These are phyloP conservation scores for Talaromyces sp. DNA, from an alignment of 2,329 filamentous ascomycete species.

Conservation along the genomic window DNA sequence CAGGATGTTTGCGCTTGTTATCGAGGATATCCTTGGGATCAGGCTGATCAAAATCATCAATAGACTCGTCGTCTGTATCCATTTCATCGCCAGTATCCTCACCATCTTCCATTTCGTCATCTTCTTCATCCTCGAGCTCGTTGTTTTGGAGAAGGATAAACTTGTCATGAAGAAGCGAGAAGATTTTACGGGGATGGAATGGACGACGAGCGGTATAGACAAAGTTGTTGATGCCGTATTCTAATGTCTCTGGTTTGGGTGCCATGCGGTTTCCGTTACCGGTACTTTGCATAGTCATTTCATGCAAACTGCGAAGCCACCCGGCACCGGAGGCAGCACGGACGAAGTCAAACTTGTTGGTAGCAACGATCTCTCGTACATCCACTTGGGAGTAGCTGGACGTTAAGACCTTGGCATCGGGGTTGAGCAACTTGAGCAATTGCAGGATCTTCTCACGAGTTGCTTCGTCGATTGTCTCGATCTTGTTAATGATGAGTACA, in stretches of 20 bases:
- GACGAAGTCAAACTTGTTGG: constrained; percentile 65
- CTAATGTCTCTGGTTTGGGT: constrained; percentile 71
- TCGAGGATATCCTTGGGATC: constrained; percentile 37
- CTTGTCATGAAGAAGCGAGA: constrained; percentile 48
- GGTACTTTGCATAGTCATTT: constrained; percentile 65
- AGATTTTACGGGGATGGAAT: constrained; percentile 46
- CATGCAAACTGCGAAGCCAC: constrained; percentile 71
- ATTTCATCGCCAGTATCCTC: constrained; percentile 32
- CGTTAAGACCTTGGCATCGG: constrained; percentile 65
- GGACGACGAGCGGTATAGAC: constrained; percentile 66
- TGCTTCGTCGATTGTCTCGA: constrained; percentile 59
- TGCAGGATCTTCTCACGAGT: constrained; percentile 54
- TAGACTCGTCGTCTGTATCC: constrained; percentile 28
- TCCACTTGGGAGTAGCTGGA: constrained; percentile 62
- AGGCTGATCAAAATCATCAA: constrained; percentile 36
- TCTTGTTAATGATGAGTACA: constrained; percentile 72
- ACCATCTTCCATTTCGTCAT: constrained; percentile 30
- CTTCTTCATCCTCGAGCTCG: constrained; percentile 33
- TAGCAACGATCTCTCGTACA: constrained; percentile 66
- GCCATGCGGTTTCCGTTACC: constrained; percentile 58
- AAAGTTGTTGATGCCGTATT: constrained; percentile 69
- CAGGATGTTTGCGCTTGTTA: constrained; percentile 43
- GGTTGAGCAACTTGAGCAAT: constrained; percentile 66
- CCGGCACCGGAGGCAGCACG: constrained; percentile 67
- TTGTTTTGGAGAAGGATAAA: constrained; percentile 48